Evolutionary conservation across 2,329 filamentous ascomycete species (phyloP).

Genomic region (Fusarium luffae): DNA sequence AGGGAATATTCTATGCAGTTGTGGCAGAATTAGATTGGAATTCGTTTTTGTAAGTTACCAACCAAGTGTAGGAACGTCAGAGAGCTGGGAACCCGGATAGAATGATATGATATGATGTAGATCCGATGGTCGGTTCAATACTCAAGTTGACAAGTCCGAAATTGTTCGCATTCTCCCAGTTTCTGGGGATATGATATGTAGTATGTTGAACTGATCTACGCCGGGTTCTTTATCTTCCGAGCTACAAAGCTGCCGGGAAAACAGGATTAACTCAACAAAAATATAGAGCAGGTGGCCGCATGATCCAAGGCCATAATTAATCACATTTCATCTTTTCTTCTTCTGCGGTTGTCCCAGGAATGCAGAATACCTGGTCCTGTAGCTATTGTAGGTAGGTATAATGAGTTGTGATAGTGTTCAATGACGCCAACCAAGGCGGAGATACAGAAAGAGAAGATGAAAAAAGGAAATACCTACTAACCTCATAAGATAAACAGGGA

Average conservation of each 20-base stretch:
- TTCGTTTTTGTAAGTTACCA: neutral
- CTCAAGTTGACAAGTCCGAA: neutral
- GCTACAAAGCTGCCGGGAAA: neutral
- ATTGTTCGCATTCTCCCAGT: neutral
- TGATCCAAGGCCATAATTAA: neutral
- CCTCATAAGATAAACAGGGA: neutral
- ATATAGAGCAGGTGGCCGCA: neutral
- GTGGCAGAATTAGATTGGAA: neutral
- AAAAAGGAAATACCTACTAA: constrained; percentile 4
- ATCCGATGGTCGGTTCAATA: neutral
- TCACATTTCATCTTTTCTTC: neutral
- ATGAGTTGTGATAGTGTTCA: neutral
- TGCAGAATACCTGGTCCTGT: constrained; percentile 1
- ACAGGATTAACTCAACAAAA: neutral
- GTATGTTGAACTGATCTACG: constrained; percentile 3
- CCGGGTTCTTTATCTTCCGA: neutral
- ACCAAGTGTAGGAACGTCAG: neutral
- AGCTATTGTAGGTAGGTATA: neutral
- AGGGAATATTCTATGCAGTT: neutral
- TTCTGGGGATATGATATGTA: neutral
- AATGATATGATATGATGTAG: constrained; percentile 1
- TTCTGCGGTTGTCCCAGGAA: constrained; percentile 9
- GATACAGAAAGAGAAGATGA: neutral
- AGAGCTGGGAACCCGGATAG: neutral
- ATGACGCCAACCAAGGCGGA: constrained; percentile 11